phyloP scores from a whole-genome alignment of 768 basidiomycete genomes.

The Leccinellum rugosiceps region DNA sequence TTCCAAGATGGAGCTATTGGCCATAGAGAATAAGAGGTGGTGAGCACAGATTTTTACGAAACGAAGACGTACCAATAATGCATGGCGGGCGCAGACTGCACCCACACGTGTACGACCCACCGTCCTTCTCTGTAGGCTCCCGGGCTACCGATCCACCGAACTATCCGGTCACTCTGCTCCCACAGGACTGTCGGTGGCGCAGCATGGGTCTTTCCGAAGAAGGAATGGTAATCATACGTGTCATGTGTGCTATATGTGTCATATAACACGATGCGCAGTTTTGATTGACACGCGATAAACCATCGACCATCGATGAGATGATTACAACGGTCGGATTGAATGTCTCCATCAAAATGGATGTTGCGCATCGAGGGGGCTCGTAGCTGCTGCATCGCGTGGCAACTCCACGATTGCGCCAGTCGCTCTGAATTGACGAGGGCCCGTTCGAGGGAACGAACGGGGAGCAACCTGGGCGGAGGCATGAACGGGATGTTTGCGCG shows the following conservation, averaged over 20 bases:
- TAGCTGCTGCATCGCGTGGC: not conserved
- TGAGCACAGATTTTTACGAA: not conserved
- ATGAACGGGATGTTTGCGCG: not conserved
- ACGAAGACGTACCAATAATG: not conserved
- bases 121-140: not conserved
- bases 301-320: not conserved
- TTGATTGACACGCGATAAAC: not conserved
- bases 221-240: too few relatives aligned
- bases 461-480: not conserved
- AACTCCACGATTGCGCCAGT: not conserved
- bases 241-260: too few relatives aligned
- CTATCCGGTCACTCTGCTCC: not conserved
- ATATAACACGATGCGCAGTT: too few relatives aligned
- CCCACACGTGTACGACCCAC: not conserved
- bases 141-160: too few relatives aligned
- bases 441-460: not conserved
- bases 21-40: not conserved
- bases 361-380: not conserved
- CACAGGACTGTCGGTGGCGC: not conserved
- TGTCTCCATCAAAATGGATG: not conserved
- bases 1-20: not conserved
- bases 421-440: too few relatives aligned
- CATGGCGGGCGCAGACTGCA: not conserved
- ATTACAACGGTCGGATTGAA: not conserved
- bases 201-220: too few relatives aligned